Conservation (phyloP, 2,329 filamentous ascomycete genomes). For the Arachnopeziza araneosa region DNA sequence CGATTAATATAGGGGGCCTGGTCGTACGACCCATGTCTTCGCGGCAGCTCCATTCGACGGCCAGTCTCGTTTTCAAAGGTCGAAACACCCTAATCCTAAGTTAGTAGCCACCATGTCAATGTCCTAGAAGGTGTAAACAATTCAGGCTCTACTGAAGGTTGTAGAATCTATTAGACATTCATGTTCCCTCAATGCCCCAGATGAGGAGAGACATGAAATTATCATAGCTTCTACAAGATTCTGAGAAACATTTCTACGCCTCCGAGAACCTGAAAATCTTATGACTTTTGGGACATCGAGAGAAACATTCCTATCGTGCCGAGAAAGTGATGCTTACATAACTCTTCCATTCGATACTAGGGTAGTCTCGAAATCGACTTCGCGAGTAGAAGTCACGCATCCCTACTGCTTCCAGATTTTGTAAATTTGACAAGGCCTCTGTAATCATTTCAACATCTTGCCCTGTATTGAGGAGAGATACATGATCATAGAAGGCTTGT, state of each 20-base stretch:
- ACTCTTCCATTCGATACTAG: constrained; percentile 37
- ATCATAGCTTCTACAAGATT: too few relatives aligned
- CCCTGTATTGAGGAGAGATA: constrained; percentile 36
- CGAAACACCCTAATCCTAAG: constrained; percentile 40
- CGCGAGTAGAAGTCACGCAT: constrained; percentile 53
- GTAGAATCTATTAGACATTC: too few relatives aligned
- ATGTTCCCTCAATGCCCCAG: too few relatives aligned
- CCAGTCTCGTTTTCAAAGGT: constrained; percentile 36
- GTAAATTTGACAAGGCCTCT: constrained; percentile 49
- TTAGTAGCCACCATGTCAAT: not conserved
- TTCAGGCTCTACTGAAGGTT: too few relatives aligned
- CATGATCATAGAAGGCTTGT: constrained; percentile 2
- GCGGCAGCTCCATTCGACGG: not conserved
- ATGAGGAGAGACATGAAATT: too few relatives aligned
- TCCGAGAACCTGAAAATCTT: too few relatives aligned
- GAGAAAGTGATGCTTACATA: not conserved
- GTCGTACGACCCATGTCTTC: not conserved
- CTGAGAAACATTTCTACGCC: too few relatives aligned
- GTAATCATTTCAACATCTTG: constrained; percentile 47
- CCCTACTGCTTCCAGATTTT: constrained; percentile 49
- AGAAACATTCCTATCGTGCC: too few relatives aligned
- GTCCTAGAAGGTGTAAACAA: not conserved
- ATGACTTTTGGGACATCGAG: too few relatives aligned
- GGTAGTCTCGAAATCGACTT: constrained; percentile 44
- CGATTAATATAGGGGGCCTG: constrained; percentile 26